These are phyloP conservation scores for Odontarrhena argentea DNA, from an alignment of 345 rosid genomes.

Conservation along the genomic window DNA sequence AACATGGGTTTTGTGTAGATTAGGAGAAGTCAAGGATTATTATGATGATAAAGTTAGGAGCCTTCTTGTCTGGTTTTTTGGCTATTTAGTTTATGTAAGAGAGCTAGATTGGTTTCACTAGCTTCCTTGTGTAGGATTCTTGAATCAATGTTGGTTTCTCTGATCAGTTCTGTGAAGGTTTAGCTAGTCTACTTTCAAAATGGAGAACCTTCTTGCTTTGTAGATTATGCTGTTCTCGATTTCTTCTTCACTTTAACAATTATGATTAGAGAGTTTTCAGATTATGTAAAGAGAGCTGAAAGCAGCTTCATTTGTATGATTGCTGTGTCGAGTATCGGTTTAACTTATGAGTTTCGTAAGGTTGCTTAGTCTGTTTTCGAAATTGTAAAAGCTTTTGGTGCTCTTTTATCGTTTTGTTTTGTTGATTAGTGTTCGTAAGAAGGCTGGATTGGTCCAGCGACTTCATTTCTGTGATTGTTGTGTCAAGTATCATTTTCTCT, in stretches of 20 bases:
- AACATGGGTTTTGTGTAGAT: not conserved
- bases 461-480: too few species aligned
- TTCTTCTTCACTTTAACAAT: not conserved
- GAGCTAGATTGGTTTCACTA: constrained; percentile 3
- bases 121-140: constrained; percentile 11
- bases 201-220: not conserved
- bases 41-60: not conserved
- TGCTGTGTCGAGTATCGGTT: too few species aligned
- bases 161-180: not conserved
- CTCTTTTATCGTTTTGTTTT: too few species aligned
- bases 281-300: too few species aligned
- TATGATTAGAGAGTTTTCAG: too few species aligned
- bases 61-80: not conserved
- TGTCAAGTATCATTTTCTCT: too few species aligned
- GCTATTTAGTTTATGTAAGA: not conserved
- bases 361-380: not conserved
- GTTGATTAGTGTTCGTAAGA: too few species aligned
- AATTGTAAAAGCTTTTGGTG: not conserved
- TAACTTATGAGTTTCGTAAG: not conserved
- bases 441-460: too few species aligned
- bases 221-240: not conserved
- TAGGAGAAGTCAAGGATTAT: not conserved
- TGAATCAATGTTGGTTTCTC: not conserved
- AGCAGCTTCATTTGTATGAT: too few species aligned
- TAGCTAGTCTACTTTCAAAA: not conserved